Conservation (phyloP, 331 rosid species). For the Erythrophleum ivorense region DNA sequence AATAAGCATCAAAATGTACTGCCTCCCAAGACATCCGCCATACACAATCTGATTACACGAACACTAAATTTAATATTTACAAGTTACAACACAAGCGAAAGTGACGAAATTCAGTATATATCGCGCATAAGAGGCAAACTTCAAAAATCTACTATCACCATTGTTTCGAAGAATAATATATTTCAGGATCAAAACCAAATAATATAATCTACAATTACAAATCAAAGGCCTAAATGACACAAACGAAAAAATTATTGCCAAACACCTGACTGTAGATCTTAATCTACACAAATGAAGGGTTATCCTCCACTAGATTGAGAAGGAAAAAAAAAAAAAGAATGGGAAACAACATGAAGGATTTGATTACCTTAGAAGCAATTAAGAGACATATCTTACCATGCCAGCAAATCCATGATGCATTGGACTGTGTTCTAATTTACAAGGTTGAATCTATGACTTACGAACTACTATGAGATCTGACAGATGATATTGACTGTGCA, state of each 20-base stretch:
- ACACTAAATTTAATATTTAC: background rate
- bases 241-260: conserved; percentile 34
- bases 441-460: conserved; percentile 49
- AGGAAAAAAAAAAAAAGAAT: background rate
- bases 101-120: background rate
- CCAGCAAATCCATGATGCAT: conserved; percentile 32
- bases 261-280: conserved; percentile 37
- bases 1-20: too few species aligned
- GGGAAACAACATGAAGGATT: conserved; percentile 17
- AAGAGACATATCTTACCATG: conserved; percentile 33
- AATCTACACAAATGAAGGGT: conserved; percentile 42
- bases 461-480: conserved; percentile 91
- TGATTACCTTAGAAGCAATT: conserved; percentile 14
- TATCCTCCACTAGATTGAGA: conserved; percentile 18
- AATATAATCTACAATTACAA: conserved; percentile 57
- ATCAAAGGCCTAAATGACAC: conserved; percentile 38
- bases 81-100: background rate
- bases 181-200: conserved; percentile 41
- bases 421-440: conserved; percentile 49
- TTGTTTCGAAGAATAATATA: conserved; percentile 47
- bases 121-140: background rate
- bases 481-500: conserved; percentile 94
- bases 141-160: background rate
- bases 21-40: background rate
- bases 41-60: too few species aligned